Evolutionary conservation across 495 filamentous ascomycete species (phyloP).

Genomic region (Penicillium subrubescens): DNA sequence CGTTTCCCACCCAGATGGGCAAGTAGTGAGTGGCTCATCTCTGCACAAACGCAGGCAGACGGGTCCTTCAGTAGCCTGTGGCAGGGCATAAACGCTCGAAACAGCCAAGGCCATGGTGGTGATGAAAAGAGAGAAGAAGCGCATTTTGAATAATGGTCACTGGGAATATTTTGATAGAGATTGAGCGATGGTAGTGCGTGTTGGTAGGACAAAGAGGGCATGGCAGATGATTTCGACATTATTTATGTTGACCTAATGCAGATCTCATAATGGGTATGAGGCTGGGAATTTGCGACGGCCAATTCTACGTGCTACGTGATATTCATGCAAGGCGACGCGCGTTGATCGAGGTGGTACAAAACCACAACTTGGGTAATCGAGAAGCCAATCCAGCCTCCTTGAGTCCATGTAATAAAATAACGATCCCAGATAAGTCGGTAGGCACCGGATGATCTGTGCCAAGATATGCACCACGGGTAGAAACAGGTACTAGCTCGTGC

Average conservation of each 20-base stretch:
- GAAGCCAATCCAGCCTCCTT: neutral
- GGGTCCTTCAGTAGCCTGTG: neutral
- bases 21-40: neutral
- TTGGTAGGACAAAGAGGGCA: neutral
- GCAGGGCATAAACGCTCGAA: neutral
- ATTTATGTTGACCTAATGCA: neutral
- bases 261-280: neutral
- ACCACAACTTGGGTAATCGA: neutral
- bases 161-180: too few species aligned
- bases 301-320: neutral
- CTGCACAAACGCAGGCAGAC: neutral
- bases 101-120: neutral
- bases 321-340: neutral
- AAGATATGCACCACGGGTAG: neutral
- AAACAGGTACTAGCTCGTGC: neutral
- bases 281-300: neutral
- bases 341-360: neutral
- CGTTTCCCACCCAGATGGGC: neutral
- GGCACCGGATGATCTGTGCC: neutral
- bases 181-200: neutral
- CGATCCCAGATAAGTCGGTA: neutral
- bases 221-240: neutral
- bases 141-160: neutral
- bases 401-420: neutral
- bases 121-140: neutral